Conservation (phyloP, 805 yeast species). For the Sungouiozyma intestinalis region DNA sequence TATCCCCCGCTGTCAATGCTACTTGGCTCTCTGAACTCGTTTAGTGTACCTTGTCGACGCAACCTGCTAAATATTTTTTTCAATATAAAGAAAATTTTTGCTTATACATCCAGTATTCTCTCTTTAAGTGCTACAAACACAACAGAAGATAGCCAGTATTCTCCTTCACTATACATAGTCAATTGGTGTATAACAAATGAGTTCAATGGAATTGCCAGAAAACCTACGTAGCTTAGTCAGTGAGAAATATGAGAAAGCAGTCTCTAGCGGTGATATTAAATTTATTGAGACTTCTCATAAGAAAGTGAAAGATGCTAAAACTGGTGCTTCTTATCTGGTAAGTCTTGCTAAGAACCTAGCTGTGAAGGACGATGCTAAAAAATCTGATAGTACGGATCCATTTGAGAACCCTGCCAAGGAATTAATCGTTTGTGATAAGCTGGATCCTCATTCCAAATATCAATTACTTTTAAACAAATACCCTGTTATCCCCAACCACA, state of each 20-base stretch:
- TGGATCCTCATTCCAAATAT: constrained; percentile 38
- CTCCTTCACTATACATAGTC: too few relatives aligned
- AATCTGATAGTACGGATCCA: constrained; percentile 43
- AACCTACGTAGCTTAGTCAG: constrained; percentile 30
- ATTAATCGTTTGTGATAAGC: constrained; percentile 46
- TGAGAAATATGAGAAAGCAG: constrained; percentile 39
- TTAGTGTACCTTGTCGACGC: too few relatives aligned
- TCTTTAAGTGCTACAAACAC: too few relatives aligned
- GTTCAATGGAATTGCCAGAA: constrained; percentile 18
- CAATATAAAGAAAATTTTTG: too few relatives aligned
- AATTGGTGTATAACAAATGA: not conserved
- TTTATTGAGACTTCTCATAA: constrained; percentile 40
- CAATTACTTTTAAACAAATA: constrained; percentile 73
- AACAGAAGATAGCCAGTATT: too few relatives aligned
- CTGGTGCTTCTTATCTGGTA: constrained; percentile 26
- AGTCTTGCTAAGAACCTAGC: constrained; percentile 25
- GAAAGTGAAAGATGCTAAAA: constrained; percentile 23
- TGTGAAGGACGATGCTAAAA: constrained; percentile 27
- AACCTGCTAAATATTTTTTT: too few relatives aligned
- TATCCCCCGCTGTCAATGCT: too few relatives aligned
- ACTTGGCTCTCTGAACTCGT: too few relatives aligned
- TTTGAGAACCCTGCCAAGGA: constrained; percentile 73
- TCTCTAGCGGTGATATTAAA: constrained; percentile 34
- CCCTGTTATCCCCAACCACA: constrained; percentile 73
- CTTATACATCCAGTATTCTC: too few relatives aligned